A percentile compares a stretch with the other conserved stretches of the same genome.
These are phyloP conservation scores for Glaciozyma martinii DNA, from an alignment of 768 basidiomycete species.

Conservation along the genomic window DNA sequence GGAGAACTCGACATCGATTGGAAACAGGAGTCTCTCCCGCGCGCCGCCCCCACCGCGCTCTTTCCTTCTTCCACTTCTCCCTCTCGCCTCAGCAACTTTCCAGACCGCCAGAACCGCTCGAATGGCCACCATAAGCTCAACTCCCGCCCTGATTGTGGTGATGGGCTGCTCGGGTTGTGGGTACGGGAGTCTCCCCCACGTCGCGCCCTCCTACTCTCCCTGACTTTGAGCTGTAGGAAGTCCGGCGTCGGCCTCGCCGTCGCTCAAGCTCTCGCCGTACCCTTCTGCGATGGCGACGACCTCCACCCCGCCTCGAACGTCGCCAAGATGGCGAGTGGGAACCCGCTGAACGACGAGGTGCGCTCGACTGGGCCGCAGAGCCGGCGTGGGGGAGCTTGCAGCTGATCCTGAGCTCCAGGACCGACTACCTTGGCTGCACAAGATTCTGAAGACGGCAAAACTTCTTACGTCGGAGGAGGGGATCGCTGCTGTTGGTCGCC, in stretches of 20 bases:
- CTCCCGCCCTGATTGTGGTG: constrained; percentile 40
- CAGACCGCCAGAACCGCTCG: background rate
- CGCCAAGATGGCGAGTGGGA: constrained; percentile 73
- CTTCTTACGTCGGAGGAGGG: constrained; percentile 18
- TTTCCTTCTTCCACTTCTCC: background rate
- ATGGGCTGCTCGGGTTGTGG: constrained; percentile 66
- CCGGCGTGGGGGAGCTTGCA: background rate
- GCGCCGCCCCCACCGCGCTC: background rate
- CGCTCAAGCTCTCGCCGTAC: constrained; percentile 53
- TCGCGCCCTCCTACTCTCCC: background rate
- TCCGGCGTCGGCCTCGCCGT: constrained; percentile 52
- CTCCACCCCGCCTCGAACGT: constrained; percentile 73
- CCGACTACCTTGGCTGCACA: constrained; percentile 73
- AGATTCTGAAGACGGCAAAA: constrained; percentile 56
- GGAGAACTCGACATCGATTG: background rate
- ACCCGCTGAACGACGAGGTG: constrained; percentile 59
- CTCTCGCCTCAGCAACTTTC: background rate
- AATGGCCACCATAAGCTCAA: background rate
- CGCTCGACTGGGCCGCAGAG: background rate
- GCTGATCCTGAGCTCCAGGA: constrained; percentile 43
- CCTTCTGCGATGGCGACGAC: constrained; percentile 82
- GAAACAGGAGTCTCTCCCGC: background rate
- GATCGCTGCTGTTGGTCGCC: constrained; percentile 9
- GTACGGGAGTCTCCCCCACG: constrained; percentile 29
- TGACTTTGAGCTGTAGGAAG: constrained; percentile 35